Evolutionary conservation across 192 early-diverging fungal species (phyloP).

Genomic region (Backusella australiensis): DNA sequence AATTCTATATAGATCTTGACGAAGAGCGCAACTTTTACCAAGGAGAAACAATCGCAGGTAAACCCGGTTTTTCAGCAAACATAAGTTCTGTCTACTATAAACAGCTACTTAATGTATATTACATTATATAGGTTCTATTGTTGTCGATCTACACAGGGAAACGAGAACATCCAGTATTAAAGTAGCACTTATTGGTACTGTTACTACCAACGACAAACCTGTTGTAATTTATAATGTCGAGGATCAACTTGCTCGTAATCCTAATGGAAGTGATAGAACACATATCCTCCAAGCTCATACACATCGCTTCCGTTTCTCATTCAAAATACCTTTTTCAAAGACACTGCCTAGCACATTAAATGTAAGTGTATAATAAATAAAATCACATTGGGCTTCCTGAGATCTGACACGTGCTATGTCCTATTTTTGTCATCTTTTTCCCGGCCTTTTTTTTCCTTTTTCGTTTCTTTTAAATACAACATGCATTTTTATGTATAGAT

Average conservation of each 20-base stretch:
- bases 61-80: background rate
- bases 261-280: background rate
- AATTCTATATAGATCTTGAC: constrained; percentile 8
- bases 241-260: background rate
- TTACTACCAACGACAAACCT: background rate
- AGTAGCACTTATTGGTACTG: background rate
- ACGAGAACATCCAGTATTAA: background rate
- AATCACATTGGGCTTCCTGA: background rate
- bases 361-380: background rate
- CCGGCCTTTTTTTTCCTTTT: background rate
- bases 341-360: constrained; percentile 6
- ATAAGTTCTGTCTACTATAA: background rate
- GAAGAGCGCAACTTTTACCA: background rate
- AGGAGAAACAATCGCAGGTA: constrained; percentile 4
- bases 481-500: background rate
- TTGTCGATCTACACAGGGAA: background rate
- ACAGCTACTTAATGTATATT: background rate
- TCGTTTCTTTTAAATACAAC: background rate
- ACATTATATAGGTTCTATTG: background rate
- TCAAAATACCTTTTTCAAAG: background rate
- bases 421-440: background rate
- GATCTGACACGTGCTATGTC: background rate
- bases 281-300: background rate
- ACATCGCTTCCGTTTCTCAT: constrained; percentile 2
- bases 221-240: background rate